A percentile compares a stretch with the other conserved stretches of the same genome.
These are phyloP conservation scores for Globisporangium carolinianum DNA, from an alignment of 352 stramenopile species.

Conservation along the genomic window DNA sequence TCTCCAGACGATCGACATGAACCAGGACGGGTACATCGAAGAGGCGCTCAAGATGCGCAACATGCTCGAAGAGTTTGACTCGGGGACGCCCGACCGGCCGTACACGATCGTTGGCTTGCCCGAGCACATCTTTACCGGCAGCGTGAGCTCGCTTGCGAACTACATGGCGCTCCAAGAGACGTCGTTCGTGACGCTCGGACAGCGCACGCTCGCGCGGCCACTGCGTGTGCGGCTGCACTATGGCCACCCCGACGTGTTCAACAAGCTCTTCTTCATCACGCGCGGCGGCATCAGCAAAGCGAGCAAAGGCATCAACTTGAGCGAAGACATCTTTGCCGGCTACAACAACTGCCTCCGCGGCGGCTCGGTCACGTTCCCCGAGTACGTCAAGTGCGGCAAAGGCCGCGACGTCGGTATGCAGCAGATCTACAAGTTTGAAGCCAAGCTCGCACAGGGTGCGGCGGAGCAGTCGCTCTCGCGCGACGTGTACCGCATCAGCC, in stretches of 20 bases:
- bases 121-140: slow-evolving; percentile 99
- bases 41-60: slow-evolving; percentile 99
- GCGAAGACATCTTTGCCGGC: slow-evolving; percentile 98
- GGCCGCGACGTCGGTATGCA: slow-evolving; percentile 99
- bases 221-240: slow-evolving; percentile 97
- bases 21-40: slow-evolving; percentile 99
- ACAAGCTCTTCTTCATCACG: slow-evolving; percentile 99
- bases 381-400: slow-evolving; percentile 99
- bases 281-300: slow-evolving; percentile 98
- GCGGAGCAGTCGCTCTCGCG: slow-evolving; percentile 97
- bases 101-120: slow-evolving; percentile 96
- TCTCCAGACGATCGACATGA: slow-evolving; percentile 99
- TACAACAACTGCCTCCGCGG: slow-evolving; percentile 98
- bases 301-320: slow-evolving; percentile 99
- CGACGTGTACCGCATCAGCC: slow-evolving; percentile 96
- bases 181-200: slow-evolving; percentile 97
- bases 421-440: slow-evolving; percentile 99
- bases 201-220: slow-evolving; percentile 94
- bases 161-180: slow-evolving; percentile 99
- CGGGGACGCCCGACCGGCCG: slow-evolving; percentile 58
- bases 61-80: slow-evolving; percentile 96
- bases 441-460: slow-evolving; percentile 96
- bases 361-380: slow-evolving; percentile 95
- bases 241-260: slow-evolving; percentile 98
- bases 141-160: slow-evolving; percentile 97